Conservation (phyloP, 768 basidiomycete genomes). For the Asterophora parasitica region DNA sequence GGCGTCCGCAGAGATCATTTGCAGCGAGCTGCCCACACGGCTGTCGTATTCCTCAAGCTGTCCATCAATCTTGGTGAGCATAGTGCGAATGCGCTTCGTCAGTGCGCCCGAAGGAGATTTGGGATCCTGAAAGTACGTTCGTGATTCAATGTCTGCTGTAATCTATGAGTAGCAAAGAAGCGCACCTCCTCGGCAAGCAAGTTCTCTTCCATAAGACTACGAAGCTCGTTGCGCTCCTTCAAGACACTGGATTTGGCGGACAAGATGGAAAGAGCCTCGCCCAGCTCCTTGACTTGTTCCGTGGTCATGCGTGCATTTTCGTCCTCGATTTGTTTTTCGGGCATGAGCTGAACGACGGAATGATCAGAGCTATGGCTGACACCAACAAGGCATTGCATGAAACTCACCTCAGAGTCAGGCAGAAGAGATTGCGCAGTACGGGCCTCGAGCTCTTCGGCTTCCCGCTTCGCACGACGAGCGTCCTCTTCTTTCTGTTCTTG, state of each 20-base stretch:
- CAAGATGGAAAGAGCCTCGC: conserved; percentile 84
- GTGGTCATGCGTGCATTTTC: conserved; percentile 94
- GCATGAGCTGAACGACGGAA: conserved; percentile 43
- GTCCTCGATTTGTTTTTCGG: conserved; percentile 47
- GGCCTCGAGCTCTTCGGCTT: conserved; percentile 75
- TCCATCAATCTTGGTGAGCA: conserved; percentile 92
- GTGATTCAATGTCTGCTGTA: no score
- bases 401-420: conserved; percentile 74
- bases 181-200: conserved; percentile 79
- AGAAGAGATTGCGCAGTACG: conserved; percentile 76
- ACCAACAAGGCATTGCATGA: not conserved
- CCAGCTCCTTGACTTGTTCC: conserved; percentile 92
- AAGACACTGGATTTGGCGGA: conserved; percentile 93
- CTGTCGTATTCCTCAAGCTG: conserved; percentile 91
- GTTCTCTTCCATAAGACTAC: conserved; percentile 91
- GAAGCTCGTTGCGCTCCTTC: conserved; percentile 92
- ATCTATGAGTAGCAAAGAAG: not conserved
- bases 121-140: conserved; percentile 45
- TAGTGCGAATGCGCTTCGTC: conserved; percentile 91
- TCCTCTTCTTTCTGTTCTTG: conserved; percentile 95
- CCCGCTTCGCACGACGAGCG: conserved; percentile 80
- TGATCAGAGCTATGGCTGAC: no score
- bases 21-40: conserved; percentile 78
- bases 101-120: conserved; percentile 81
- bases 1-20: conserved; percentile 80